A percentile compares a stretch with the other conserved stretches of the same genome.
Conservation (phyloP, 352 stramenopile genomes). For the Globisporangium iwayamae region DNA sequence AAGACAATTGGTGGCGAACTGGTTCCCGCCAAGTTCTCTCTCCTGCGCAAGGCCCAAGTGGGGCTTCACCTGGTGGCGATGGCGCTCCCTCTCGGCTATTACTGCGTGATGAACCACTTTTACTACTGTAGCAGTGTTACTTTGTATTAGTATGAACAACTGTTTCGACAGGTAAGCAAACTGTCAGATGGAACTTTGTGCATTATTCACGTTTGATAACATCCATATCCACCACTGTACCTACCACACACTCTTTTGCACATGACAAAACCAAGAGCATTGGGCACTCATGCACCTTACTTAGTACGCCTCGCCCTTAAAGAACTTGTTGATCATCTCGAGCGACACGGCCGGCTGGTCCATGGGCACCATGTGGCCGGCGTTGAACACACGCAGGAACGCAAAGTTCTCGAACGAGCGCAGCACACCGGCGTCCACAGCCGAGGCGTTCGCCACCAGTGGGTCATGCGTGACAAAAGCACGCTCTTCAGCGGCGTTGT, state of each 20-base stretch:
- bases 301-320: conserved; percentile 29
- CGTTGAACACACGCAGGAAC: conserved; percentile 49
- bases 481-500: conserved; percentile 43
- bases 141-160: neutral
- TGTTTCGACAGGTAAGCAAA: neutral
- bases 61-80: neutral
- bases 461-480: conserved; percentile 30
- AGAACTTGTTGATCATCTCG: conserved; percentile 52
- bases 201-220: neutral
- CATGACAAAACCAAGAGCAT: neutral
- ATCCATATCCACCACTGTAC: neutral
- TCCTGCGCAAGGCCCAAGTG: neutral
- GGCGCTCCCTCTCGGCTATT: neutral
- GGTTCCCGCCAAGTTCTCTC: neutral
- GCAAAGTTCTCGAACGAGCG: conserved; percentile 37
- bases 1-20: neutral
- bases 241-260: neutral
- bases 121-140: neutral
- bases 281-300: neutral
- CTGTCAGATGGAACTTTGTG: neutral
- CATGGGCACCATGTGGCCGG: conserved; percentile 56
- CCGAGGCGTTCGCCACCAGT: conserved; percentile 14
- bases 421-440: conserved; percentile 28
- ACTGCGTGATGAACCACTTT: neutral
- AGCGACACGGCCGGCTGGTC: conserved; percentile 39